Evolutionary conservation across 768 basidiomycete genomes (phyloP).

Genomic region (Suillus bovinus): DNA sequence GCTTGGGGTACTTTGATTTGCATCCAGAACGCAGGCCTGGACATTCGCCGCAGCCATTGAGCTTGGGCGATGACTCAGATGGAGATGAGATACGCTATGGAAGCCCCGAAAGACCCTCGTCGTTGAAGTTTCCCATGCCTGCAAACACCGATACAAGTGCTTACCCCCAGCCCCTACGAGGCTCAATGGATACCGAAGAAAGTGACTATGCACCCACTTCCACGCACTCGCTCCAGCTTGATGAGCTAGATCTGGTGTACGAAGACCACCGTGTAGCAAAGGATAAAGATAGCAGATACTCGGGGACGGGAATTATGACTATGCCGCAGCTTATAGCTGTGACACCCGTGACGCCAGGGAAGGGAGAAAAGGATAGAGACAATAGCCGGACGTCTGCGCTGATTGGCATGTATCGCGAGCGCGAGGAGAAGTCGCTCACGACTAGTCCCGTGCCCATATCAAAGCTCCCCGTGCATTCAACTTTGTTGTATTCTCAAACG

Average conservation of each 20-base stretch:
- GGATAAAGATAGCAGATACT: constrained; percentile 26
- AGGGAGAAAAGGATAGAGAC: constrained; percentile 29
- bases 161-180: constrained; percentile 27
- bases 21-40: constrained; percentile 69
- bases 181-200: constrained; percentile 34
- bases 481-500: constrained; percentile 12
- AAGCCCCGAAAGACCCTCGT: constrained; percentile 19
- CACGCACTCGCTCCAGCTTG: constrained; percentile 23
- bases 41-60: constrained; percentile 12
- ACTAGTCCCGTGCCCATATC: constrained; percentile 25
- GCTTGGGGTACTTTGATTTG: constrained; percentile 74
- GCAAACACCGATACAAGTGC: not conserved
- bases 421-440: constrained; percentile 45
- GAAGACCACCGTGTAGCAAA: constrained; percentile 20
- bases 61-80: constrained; percentile 34
- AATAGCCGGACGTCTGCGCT: constrained; percentile 70
- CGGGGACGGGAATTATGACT: constrained; percentile 30
- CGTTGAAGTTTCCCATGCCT: constrained; percentile 9
- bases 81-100: constrained; percentile 37
- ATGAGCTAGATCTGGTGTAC: constrained; percentile 30
- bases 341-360: constrained; percentile 17
- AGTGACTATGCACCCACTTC: constrained; percentile 36
- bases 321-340: constrained; percentile 20
- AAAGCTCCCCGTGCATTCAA: constrained; percentile 36
- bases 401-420: constrained; percentile 85